A percentile compares a stretch with the other conserved stretches of the same genome.
These are phyloP conservation scores for Tuber melanosporum DNA, from an alignment of 495 filamentous ascomycete genomes.

Conservation along the genomic window DNA sequence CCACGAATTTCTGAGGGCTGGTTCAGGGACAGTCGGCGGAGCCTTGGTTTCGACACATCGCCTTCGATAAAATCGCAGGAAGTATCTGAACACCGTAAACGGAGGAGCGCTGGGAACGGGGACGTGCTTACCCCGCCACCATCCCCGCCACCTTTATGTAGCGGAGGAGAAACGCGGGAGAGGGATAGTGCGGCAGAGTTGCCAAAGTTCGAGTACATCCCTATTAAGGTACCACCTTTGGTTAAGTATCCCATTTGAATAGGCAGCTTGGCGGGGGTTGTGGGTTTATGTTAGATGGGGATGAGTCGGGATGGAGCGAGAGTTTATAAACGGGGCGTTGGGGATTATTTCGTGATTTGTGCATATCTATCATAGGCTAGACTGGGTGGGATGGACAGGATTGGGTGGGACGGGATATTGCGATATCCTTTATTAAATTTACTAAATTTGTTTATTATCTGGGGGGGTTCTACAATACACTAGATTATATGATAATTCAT, in stretches of 20 bases:
- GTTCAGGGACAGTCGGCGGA: not conserved
- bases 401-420: not conserved
- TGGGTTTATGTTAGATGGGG: not conserved
- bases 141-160: not conserved
- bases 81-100: not conserved
- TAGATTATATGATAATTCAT: not conserved
- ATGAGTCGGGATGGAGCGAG: not conserved
- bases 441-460: not conserved
- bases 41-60: not conserved
- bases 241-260: not conserved
- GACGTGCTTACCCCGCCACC: not conserved
- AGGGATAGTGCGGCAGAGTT: not conserved
- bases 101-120: not conserved
- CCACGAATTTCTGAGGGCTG: not conserved
- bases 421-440: not conserved
- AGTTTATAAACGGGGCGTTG: not conserved
- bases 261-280: not conserved
- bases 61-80: not conserved
- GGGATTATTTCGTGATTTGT: not conserved
- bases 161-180: not conserved
- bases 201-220: conserved; percentile 1
- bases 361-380: not conserved
- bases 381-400: not conserved
- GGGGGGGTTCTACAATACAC: not conserved
- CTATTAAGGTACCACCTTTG: not conserved